These are phyloP conservation scores for Pseudocercospora fuligena DNA, from an alignment of 2,329 filamentous ascomycete species.

Conservation along the genomic window DNA sequence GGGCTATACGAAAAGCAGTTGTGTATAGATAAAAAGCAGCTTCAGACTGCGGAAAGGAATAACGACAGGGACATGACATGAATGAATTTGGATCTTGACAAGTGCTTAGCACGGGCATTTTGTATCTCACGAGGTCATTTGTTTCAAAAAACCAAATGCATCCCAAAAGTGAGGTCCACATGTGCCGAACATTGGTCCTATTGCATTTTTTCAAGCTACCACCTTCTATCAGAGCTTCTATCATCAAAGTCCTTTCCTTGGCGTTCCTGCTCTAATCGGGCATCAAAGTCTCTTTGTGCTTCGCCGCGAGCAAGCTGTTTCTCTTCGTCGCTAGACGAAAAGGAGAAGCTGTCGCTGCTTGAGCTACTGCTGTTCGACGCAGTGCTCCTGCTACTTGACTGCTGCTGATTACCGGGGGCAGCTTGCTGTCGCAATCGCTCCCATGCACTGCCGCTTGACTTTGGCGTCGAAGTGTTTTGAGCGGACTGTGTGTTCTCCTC, in stretches of 20 bases:
- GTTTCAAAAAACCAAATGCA: too few species aligned
- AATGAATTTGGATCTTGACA: too few species aligned
- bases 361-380: conserved; percentile 38
- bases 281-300: conserved; percentile 58
- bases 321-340: conserved; percentile 50
- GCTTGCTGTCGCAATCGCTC: conserved; percentile 48
- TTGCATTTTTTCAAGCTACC: too few species aligned
- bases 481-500: conserved; percentile 1
- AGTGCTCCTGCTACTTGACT: conserved; percentile 29
- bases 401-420: conserved; percentile 26
- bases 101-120: too few species aligned
- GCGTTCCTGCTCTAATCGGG: conserved; percentile 54
- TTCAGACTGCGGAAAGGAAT: background rate
- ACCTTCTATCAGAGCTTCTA: background rate
- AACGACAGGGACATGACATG: background rate
- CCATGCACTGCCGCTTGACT: conserved; percentile 47
- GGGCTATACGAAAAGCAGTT: background rate
- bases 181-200: too few species aligned
- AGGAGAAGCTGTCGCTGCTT: conserved; percentile 51
- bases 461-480: conserved; percentile 8
- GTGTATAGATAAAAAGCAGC: background rate
- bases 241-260: conserved; percentile 50
- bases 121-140: too few species aligned
- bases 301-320: conserved; percentile 49
- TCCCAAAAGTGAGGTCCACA: too few species aligned